Evolutionary conservation across 2,329 filamentous ascomycete genomes (phyloP), one percentile per base, ranked within the genome.

Genomic region (Camillea tinctor): DNA sequence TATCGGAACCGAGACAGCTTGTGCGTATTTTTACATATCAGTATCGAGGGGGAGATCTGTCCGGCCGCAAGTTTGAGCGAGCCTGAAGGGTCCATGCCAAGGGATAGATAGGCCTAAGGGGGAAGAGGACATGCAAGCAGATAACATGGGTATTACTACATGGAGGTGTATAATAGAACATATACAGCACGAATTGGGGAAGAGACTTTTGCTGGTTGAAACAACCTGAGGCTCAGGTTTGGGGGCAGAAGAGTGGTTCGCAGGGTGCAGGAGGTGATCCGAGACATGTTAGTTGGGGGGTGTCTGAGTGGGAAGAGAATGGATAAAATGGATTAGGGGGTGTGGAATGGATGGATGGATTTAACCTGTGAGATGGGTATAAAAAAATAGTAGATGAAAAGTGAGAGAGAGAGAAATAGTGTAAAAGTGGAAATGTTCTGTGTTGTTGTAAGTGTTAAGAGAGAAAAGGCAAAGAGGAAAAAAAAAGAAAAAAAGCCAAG

Each of bases 181-280:
- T 44, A 44, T 44, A 44, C 15, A n/a, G 36, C 17, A 44, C 36
- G 49, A 9, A 24, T 51, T 21, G 15, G 19, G 49, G 11, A 24
- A 20, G 11, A 24, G 24, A 26, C 6, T 26, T 15, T 36, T 53
- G 52, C 17, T 20, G 13, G 60, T 65, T 66, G 64, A 66, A 66
- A 66, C 64, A 55, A 30, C 61, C 63, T 57, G 60, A 64, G 62
- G 59, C 62, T 63, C 64, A 66, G 60, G 57, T 62, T 64, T 65
- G 58, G 60, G n/a, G 63, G 49, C 53, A 55, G 64, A 11, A 22
- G 36, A 24, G 56, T 56, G 52, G 22, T 21, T 21, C 13, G 64
- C 62, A 62, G 60, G 62, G 60, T 60, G 50, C 59, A 55, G 61
- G 50, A 63, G 60, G 58, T 50, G 60, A 62, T 59, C 64, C 64